Conservation (phyloP, 306 rosid species). For the Bauhinia variegata region DNA sequence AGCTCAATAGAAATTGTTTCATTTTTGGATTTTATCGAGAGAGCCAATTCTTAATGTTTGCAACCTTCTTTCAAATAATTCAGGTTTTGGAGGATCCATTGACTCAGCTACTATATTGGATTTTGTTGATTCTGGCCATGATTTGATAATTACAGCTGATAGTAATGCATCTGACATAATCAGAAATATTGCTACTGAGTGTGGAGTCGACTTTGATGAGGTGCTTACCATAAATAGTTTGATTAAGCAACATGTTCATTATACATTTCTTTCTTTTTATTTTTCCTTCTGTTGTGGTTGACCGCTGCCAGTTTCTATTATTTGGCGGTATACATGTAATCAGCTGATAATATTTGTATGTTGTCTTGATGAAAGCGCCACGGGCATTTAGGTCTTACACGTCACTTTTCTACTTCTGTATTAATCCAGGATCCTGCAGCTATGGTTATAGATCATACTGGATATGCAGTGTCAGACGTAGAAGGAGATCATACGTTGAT, state of each 20-base stretch:
- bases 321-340: constrained; percentile 23
- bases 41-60: not conserved
- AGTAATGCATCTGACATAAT: constrained; percentile 83
- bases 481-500: constrained; percentile 94
- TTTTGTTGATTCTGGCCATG: constrained; percentile 96
- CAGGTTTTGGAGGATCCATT: constrained; percentile 93
- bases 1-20: not conserved
- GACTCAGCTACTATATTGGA: constrained; percentile 79
- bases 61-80: constrained; percentile 2
- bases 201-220: constrained; percentile 98
- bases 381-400: not conserved
- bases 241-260: constrained; percentile 10
- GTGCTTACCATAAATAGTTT: constrained; percentile 40
- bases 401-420: not conserved
- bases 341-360: constrained; percentile 19
- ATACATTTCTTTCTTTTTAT: not conserved
- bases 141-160: constrained; percentile 81
- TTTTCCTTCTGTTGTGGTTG: constrained; percentile 10
- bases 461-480: constrained; percentile 71
- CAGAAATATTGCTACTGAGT: constrained; percentile 77
- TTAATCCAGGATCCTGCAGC: constrained; percentile 66
- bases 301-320: not conserved
- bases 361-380: constrained; percentile 3
- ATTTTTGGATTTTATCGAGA: not conserved
- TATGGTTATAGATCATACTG: constrained; percentile 80